Conservation (phyloP, 768 basidiomycete species). For the Mycena metata region DNA sequence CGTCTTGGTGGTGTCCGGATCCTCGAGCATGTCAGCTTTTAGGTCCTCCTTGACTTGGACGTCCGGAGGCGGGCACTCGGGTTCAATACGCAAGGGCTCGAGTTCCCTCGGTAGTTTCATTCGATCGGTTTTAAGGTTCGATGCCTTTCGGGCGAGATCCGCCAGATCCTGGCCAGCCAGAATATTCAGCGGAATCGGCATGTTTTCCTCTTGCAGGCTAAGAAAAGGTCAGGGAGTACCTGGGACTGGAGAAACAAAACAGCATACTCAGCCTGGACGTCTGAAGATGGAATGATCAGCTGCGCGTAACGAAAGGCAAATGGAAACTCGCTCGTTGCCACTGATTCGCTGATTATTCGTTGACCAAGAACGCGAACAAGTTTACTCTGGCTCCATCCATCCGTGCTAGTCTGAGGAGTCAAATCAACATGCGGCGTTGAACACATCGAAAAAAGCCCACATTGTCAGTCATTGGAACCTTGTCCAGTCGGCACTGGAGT, state of each 20-base stretch:
- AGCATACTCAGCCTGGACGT: conserved; percentile 22
- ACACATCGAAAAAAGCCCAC: neutral
- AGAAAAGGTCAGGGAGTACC: neutral
- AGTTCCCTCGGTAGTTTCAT: neutral
- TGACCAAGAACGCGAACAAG: conserved; percentile 27
- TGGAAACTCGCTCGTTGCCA: conserved; percentile 22
- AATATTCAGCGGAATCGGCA: conserved; percentile 26
- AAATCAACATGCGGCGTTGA: no score
- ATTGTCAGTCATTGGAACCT: conserved; percentile 34
- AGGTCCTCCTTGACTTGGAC: no score
- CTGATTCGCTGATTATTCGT: conserved; percentile 27
- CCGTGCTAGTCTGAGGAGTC: conserved; percentile 11
- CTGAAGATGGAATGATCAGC: neutral
- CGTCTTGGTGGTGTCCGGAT: conserved; percentile 16
- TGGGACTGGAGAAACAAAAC: no score
- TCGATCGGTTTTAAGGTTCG: conserved; percentile 4
- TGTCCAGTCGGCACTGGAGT: conserved; percentile 32
- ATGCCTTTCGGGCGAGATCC: conserved; percentile 27
- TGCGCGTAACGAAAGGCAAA: neutral
- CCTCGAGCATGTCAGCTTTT: no score
- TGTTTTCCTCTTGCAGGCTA: conserved; percentile 25
- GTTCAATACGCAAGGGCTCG: no score
- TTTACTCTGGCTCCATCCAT: conserved; percentile 35
- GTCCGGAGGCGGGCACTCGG: no score
- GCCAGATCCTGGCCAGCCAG: conserved; percentile 33